Conservation (phyloP, 495 filamentous ascomycete species). For the Tetracladium setigerum region DNA sequence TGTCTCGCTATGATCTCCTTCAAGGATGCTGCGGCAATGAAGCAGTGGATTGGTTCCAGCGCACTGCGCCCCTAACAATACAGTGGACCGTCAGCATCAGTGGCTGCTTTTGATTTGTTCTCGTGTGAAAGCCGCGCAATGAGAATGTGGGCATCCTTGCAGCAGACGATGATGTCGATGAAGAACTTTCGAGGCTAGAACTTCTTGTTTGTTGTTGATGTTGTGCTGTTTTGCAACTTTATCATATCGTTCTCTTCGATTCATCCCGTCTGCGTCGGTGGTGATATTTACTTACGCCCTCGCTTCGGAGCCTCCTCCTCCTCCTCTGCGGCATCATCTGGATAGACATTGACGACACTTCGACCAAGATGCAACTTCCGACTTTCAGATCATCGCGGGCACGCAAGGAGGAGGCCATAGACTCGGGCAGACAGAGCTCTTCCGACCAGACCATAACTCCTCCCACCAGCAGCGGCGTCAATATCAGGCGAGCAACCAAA, state of each 20-base stretch:
- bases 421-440: background rate
- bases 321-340: background rate
- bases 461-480: conserved; percentile 12
- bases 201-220: background rate
- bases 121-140: no score
- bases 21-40: no score
- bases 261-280: no score
- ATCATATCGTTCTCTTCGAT: no score
- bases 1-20: no score
- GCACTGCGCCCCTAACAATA: no score
- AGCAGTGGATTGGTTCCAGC: no score
- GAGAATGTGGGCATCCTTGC: no score
- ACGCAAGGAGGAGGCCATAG: background rate
- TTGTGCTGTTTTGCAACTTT: no score
- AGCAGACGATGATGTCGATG: conserved; percentile 10
- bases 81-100: background rate
- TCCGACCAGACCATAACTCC: conserved; percentile 12
- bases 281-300: background rate
- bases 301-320: background rate
- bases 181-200: background rate
- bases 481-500: conserved; percentile 45
- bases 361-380: conserved; percentile 21
- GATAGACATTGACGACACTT: background rate
- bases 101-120: background rate
- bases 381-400: conserved; percentile 20